Percentiles rank a stretch among this genome's conserved stretches.
These are phyloP conservation scores for Cicer cuneatum DNA, from an alignment of 306 rosid species.

Conservation along the genomic window DNA sequence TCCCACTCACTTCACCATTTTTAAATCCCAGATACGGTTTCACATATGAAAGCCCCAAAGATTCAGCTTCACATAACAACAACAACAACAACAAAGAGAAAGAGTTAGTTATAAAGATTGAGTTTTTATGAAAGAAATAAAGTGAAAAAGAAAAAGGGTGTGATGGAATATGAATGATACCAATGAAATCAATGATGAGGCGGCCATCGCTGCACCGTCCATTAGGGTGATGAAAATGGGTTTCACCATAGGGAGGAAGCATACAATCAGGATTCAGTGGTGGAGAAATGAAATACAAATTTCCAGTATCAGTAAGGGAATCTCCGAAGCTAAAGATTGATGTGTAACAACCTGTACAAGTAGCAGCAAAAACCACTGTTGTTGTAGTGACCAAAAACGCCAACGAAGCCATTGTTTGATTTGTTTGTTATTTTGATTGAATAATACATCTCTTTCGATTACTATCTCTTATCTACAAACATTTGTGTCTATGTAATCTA, in stretches of 20 bases:
- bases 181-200: constrained; percentile 74
- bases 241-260: constrained; percentile 64
- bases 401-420: background rate
- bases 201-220: constrained; percentile 91
- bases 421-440: background rate
- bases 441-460: background rate
- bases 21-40: constrained; percentile 53
- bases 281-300: constrained; percentile 39
- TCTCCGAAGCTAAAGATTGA: constrained; percentile 77
- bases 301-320: constrained; percentile 68
- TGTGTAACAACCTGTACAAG: constrained; percentile 36
- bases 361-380: background rate
- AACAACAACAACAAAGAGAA: background rate
- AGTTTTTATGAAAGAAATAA: background rate
- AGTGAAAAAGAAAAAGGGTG: constrained; percentile 6
- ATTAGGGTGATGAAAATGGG: constrained; percentile 66
- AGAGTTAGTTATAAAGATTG: background rate
- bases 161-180: constrained; percentile 44
- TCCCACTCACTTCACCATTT: constrained; percentile 16
- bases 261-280: constrained; percentile 40
- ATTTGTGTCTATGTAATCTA: too few relatives aligned
- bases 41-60: constrained; percentile 52
- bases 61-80: constrained; percentile 52
- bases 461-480: too few relatives aligned
- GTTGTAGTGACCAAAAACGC: background rate